phyloP scores from a whole-genome alignment of 1,284 basidiomycete species.

The Ustilago shanxiensis region DNA sequence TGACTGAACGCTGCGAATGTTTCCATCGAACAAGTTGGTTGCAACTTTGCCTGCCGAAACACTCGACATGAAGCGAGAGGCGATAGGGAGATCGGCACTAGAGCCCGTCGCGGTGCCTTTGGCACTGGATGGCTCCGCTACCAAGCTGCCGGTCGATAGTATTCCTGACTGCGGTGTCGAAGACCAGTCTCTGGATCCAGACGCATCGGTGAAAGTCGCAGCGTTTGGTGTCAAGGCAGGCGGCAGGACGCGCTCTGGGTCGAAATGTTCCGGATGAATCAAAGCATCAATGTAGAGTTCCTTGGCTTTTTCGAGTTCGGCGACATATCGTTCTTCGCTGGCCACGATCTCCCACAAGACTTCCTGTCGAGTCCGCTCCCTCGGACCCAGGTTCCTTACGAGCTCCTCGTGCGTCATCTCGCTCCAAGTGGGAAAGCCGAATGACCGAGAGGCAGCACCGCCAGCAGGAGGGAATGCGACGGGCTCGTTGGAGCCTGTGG shows the following conservation, averaged over 20 bases:
- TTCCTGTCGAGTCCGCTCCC: conserved; percentile 95
- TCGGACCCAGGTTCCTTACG: conserved; percentile 88
- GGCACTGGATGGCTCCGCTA: neutral
- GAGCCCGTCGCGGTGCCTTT: conserved; percentile 4
- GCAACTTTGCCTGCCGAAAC: conserved; percentile 10
- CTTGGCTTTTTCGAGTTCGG: conserved; percentile 88
- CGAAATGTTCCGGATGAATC: conserved; percentile 76
- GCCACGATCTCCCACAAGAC: conserved; percentile 98
- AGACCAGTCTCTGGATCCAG: neutral
- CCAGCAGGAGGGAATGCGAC: conserved; percentile 28
- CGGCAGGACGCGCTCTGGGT: conserved; percentile 28
- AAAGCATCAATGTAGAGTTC: conserved; percentile 91
- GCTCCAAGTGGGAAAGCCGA: conserved; percentile 80
- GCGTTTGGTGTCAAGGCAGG: neutral
- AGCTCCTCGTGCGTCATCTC: conserved; percentile 95
- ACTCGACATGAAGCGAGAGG: conserved; percentile 56
- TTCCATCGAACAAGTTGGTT: neutral
- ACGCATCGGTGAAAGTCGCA: conserved; percentile 1
- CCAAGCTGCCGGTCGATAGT: neutral
- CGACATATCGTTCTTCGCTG: conserved; percentile 94
- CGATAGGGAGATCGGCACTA: conserved; percentile 54
- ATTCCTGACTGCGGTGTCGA: neutral
- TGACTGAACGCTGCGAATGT: neutral
- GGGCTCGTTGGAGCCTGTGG: conserved; percentile 19
- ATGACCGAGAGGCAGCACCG: conserved; percentile 18